phyloP scores from a whole-genome alignment of 345 rosid species.

The Pugionium dolabratum region DNA sequence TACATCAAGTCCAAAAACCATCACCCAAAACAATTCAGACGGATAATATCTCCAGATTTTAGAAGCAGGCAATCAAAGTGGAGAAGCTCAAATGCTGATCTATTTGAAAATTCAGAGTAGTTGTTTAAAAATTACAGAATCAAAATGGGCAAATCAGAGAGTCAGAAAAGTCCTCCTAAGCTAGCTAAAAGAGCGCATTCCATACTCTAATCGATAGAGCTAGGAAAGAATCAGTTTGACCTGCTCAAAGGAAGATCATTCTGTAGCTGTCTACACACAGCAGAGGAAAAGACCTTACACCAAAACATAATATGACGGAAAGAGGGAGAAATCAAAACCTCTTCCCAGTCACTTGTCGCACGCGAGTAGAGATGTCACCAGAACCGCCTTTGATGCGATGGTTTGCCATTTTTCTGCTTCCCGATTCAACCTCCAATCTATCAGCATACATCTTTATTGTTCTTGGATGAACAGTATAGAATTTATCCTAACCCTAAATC shows the following conservation, averaged over 20 bases:
- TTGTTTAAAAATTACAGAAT: neutral
- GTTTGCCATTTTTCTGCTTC: slow-evolving; percentile 56
- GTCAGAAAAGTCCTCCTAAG: neutral
- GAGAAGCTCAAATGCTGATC: neutral
- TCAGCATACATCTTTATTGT: slow-evolving; percentile 82
- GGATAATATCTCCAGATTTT: neutral
- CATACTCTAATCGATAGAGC: neutral
- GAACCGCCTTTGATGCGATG: slow-evolving; percentile 79
- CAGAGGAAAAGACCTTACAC: neutral
- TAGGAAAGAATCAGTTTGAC: neutral
- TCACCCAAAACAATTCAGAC: slow-evolving; percentile 1
- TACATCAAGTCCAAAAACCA: neutral
- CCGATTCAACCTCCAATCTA: slow-evolving; percentile 76
- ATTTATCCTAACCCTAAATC: slow-evolving; percentile 39
- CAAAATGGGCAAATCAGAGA: slow-evolving; percentile 6
- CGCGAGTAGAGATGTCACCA: slow-evolving; percentile 49
- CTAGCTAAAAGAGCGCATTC: neutral
- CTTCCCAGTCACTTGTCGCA: slow-evolving; percentile 72
- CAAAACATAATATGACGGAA: neutral
- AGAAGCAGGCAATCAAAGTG: slow-evolving; percentile 1
- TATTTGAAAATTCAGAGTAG: neutral
- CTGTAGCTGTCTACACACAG: slow-evolving; percentile 15
- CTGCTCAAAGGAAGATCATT: slow-evolving; percentile 1
- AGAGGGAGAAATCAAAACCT: slow-evolving; percentile 48
- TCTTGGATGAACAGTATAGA: slow-evolving; percentile 6